phyloP scores from a whole-genome alignment of 371 early-diverging fungal species.

The Actinomortierella wolfii region DNA sequence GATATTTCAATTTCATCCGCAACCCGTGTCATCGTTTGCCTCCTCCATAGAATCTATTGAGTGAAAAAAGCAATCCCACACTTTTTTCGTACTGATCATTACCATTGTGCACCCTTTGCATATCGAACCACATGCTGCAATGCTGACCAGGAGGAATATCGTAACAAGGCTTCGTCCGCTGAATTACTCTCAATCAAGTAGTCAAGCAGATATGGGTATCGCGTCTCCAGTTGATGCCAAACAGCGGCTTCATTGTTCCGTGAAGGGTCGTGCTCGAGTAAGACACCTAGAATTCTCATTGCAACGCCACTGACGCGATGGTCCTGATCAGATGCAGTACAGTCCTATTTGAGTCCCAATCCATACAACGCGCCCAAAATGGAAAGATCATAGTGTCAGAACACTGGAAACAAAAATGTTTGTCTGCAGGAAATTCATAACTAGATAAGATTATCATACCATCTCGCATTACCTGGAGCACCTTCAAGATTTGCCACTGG shows the following conservation, averaged over 20 bases:
- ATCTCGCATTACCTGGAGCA: conserved; percentile 37
- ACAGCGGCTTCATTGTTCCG: conserved; percentile 2
- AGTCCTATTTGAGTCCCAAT: conserved; percentile 9
- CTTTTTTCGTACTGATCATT: neutral
- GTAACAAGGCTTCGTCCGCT: conserved; percentile 41
- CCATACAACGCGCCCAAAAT: too few relatives aligned
- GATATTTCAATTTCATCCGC: neutral
- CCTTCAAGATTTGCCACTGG: conserved; percentile 42
- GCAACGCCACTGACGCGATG: conserved; percentile 47
- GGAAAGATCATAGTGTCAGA: too few relatives aligned
- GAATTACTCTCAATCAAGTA: conserved; percentile 36
- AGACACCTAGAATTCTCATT: conserved; percentile 41
- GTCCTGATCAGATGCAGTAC: conserved; percentile 31
- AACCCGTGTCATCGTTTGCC: neutral
- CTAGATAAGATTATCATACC: too few relatives aligned
- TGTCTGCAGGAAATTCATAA: too few relatives aligned
- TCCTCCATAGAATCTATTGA: neutral
- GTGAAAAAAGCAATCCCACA: too few relatives aligned
- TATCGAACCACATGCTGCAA: conserved; percentile 31
- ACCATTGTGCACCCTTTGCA: conserved; percentile 49
- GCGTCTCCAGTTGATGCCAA: conserved; percentile 22
- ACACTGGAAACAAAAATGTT: too few relatives aligned
- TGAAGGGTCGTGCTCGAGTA: conserved; percentile 31
- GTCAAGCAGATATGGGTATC: conserved; percentile 21
- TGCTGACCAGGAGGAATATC: conserved; percentile 44